Conservation (phyloP, 2,329 filamentous ascomycete species). For the Fusarium subtropicale region DNA sequence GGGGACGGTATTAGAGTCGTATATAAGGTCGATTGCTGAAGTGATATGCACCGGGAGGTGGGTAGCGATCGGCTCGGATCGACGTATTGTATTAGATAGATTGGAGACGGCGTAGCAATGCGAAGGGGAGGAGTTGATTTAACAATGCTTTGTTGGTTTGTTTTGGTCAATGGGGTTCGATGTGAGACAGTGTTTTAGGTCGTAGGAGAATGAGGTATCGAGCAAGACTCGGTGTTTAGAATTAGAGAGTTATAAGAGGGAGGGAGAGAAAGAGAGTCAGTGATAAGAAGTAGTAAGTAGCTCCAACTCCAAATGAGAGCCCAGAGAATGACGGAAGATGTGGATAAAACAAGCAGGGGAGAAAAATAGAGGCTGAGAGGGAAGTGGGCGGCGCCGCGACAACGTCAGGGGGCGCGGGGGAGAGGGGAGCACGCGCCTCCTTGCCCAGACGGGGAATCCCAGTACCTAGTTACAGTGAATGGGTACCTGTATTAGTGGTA, state of each 20-base stretch:
- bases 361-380: conserved; percentile 6
- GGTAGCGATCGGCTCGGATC: conserved; percentile 10
- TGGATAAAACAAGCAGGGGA: conserved; percentile 12
- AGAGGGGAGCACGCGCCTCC: conserved; percentile 29
- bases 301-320: conserved; percentile 1
- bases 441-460: conserved; percentile 27
- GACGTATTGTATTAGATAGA: neutral
- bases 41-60: conserved; percentile 5
- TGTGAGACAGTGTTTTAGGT: neutral
- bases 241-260: conserved; percentile 1
- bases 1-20: neutral
- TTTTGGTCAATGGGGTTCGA: conserved; percentile 2
- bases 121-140: neutral
- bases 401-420: conserved; percentile 24
- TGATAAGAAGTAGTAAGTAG: conserved; percentile 9
- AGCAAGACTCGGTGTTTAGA: conserved; percentile 9
- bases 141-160: conserved; percentile 13
- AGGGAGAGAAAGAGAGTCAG: neutral
- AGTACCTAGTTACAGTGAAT: neutral
- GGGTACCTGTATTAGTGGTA: neutral
- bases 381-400: conserved; percentile 32
- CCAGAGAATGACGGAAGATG: conserved; percentile 28
- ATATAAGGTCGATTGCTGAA: neutral
- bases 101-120: neutral
- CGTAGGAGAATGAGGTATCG: neutral